phyloP scores from a whole-genome alignment of 2,329 filamentous ascomycete species.

The Colletotrichum tropicale region DNA sequence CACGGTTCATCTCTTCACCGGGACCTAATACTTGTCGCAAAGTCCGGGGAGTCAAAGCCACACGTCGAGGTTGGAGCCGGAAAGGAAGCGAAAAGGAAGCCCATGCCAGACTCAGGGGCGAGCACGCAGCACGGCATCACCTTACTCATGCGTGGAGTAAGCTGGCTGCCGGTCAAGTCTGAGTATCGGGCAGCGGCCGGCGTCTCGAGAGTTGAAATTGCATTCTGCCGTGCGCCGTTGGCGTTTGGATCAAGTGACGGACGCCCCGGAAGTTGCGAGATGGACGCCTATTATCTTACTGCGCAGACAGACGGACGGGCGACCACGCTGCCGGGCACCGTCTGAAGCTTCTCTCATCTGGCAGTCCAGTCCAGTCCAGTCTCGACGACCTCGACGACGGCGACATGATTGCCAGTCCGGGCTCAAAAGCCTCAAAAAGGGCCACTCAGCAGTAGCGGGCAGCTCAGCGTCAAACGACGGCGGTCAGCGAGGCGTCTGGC shows the following conservation, averaged over 20 bases:
- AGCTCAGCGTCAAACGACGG: neutral
- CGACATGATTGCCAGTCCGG: neutral
- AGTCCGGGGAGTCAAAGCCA: conserved; percentile 10
- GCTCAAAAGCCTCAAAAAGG: neutral
- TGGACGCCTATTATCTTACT: neutral
- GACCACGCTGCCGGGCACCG: neutral
- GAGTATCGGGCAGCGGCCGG: conserved; percentile 15
- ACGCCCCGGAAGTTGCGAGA: neutral
- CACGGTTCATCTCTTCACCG: neutral
- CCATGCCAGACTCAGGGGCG: neutral
- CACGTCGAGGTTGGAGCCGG: neutral
- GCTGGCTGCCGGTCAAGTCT: neutral
- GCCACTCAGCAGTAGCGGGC: neutral
- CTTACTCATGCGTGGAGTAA: conserved; percentile 8
- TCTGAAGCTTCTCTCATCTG: neutral
- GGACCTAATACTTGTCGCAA: neutral
- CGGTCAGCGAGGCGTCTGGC: neutral
- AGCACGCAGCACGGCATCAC: neutral
- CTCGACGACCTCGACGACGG: neutral
- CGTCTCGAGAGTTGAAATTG: conserved; percentile 1
- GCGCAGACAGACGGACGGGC: neutral
- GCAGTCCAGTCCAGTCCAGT: neutral
- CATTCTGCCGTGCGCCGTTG: conserved; percentile 14
- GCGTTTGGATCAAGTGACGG: conserved; percentile 14
- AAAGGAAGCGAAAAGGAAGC: neutral